These are phyloP conservation scores for Pterulicium gracile DNA, from an alignment of 1,284 basidiomycete genomes.

Conservation along the genomic window DNA sequence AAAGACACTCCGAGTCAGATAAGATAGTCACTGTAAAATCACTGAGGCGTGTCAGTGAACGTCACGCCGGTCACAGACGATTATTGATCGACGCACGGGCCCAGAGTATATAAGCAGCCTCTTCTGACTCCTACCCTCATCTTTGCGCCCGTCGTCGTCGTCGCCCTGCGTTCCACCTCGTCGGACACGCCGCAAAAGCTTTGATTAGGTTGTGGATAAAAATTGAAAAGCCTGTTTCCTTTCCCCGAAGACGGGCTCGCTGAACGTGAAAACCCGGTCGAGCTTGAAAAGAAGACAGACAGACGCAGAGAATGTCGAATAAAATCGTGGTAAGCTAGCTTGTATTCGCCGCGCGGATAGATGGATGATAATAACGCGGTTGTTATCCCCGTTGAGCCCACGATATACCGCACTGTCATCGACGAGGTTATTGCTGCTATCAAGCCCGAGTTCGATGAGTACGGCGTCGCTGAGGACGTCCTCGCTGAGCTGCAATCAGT, in stretches of 20 bases:
- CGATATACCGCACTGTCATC: slow-evolving; percentile 88
- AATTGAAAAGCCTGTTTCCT: neutral
- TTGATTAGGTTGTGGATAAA: neutral
- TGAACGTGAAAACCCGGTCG: neutral
- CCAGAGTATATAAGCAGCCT: neutral
- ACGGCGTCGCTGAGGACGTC: slow-evolving; percentile 89
- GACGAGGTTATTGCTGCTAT: slow-evolving; percentile 90
- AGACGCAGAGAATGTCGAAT: slow-evolving; percentile 61
- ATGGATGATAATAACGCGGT: slow-evolving; percentile 45
- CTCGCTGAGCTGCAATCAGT: slow-evolving; percentile 82
- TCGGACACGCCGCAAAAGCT: neutral
- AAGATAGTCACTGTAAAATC: no score
- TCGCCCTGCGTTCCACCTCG: neutral
- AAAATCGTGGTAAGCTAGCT: slow-evolving; percentile 85
- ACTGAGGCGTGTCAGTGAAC: no score
- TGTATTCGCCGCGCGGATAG: slow-evolving; percentile 45
- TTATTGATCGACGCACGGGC: no score
- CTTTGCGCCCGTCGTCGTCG: neutral
- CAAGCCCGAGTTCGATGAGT: slow-evolving; percentile 94
- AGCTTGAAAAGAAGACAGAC: neutral
- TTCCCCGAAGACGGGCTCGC: neutral
- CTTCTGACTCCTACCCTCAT: neutral
- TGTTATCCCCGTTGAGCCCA: slow-evolving; percentile 61
- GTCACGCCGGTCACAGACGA: no score
- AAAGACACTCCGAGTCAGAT: no score